Evolutionary conservation across 1,139 yeast genomes (phyloP).

Genomic region (Suhomyces ambrosiae): DNA sequence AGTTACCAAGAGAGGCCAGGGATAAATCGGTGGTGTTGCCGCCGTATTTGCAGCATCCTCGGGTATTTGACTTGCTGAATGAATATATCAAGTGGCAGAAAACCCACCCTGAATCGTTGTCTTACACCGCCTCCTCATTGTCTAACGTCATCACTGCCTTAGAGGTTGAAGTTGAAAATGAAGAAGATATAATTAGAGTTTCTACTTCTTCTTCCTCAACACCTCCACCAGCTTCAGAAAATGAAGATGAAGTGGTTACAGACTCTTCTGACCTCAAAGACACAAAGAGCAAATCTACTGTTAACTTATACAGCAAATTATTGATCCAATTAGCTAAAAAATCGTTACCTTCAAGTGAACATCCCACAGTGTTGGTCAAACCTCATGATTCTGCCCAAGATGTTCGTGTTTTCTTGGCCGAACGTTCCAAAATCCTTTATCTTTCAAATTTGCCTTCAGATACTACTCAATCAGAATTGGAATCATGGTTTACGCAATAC

Average conservation of each 20-base stretch:
- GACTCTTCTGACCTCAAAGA: constrained; percentile 10
- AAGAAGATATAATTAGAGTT: constrained; percentile 14
- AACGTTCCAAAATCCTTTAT: constrained; percentile 76
- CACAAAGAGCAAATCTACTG: constrained; percentile 21
- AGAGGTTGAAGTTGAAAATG: constrained; percentile 47
- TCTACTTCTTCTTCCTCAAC: constrained; percentile 14
- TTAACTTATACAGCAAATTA: constrained; percentile 38
- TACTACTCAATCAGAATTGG: constrained; percentile 88
- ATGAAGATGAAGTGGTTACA: background rate
- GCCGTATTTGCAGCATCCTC: constrained; percentile 71
- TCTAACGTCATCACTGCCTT: constrained; percentile 59
- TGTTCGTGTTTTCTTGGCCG: constrained; percentile 64
- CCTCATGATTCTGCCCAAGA: constrained; percentile 81
- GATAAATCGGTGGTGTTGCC: constrained; percentile 77
- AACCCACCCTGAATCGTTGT: constrained; percentile 58
- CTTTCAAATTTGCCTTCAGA: constrained; percentile 79
- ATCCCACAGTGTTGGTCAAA: constrained; percentile 58
- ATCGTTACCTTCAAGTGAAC: constrained; percentile 56
- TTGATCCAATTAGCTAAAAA: constrained; percentile 55
- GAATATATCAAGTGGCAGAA: constrained; percentile 76
- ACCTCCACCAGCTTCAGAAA: constrained; percentile 11
- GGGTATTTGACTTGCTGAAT: constrained; percentile 71
- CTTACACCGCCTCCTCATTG: constrained; percentile 53
- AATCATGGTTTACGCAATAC: constrained; percentile 86
- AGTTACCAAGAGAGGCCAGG: constrained; percentile 77